A percentile compares a stretch with the other conserved stretches of the same genome.
Conservation (phyloP, 2,329 filamentous ascomycete genomes). For the Trichocomaceae sp. region DNA sequence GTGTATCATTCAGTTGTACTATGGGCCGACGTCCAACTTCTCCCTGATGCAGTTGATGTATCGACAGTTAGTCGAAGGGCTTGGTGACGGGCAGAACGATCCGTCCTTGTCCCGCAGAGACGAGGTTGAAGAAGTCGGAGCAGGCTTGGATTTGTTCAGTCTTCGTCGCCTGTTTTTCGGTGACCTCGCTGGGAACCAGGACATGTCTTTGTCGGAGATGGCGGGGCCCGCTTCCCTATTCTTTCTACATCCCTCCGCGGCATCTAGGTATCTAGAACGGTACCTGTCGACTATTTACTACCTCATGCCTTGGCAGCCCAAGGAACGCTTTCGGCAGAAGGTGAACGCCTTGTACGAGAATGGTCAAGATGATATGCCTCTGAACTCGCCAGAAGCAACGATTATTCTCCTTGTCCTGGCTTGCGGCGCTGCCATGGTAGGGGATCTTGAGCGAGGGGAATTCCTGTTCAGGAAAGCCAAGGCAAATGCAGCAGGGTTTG, state of each 20-base stretch:
- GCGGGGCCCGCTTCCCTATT: conserved; percentile 23
- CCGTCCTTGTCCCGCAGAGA: conserved; percentile 6
- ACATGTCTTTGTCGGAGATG: conserved; percentile 20
- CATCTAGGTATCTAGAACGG: conserved; percentile 33
- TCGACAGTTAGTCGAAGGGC: conserved; percentile 22
- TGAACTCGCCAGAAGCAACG: conserved; percentile 32
- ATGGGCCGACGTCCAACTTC: conserved; percentile 44
- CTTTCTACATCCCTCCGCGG: conserved; percentile 36
- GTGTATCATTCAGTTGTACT: conserved; percentile 42
- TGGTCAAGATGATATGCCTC: conserved; percentile 23
- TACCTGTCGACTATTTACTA: conserved; percentile 39
- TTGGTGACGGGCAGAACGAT: conserved; percentile 15
- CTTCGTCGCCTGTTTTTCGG: conserved; percentile 36
- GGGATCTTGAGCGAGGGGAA: conserved; percentile 36
- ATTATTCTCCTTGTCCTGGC: conserved; percentile 35
- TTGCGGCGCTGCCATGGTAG: conserved; percentile 32
- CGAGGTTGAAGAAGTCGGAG: conserved; percentile 32
- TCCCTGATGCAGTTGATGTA: conserved; percentile 38
- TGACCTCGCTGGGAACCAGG: conserved; percentile 32
- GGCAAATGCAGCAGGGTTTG: conserved; percentile 29
- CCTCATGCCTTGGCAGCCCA: conserved; percentile 32
- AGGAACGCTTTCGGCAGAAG: conserved; percentile 29
- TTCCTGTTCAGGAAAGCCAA: conserved; percentile 41
- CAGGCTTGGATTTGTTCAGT: conserved; percentile 34
- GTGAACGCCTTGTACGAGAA: conserved; percentile 32